Conservation (phyloP, 768 basidiomycete genomes). For the Russula earlei region DNA sequence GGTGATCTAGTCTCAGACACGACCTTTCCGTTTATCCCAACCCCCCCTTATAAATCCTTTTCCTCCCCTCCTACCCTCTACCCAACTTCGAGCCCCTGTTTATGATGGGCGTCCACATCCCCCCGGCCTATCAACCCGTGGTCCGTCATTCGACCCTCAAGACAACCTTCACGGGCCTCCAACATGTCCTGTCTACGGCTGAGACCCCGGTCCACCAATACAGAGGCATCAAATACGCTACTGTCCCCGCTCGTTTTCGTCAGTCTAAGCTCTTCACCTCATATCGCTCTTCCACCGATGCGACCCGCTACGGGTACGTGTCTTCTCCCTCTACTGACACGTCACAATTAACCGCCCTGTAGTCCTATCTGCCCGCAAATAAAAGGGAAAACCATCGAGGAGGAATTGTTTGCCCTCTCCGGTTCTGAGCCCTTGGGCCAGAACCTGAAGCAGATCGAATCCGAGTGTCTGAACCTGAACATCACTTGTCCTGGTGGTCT, state of each 20-base stretch:
- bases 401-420: slow-evolving; percentile 50
- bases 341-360: not conserved
- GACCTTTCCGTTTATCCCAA: too few relatives aligned
- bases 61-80: not conserved
- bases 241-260: slow-evolving; percentile 64
- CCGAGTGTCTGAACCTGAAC: slow-evolving; percentile 72
- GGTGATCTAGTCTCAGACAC: too few relatives aligned
- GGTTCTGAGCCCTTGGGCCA: slow-evolving; percentile 46
- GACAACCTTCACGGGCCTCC: slow-evolving; percentile 57
- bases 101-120: slow-evolving; percentile 10
- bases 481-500: slow-evolving; percentile 64
- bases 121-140: slow-evolving; percentile 21
- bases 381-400: slow-evolving; percentile 41
- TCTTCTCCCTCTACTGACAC: not conserved
- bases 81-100: not conserved
- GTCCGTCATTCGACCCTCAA: slow-evolving; percentile 47
- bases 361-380: slow-evolving; percentile 74
- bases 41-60: not conserved
- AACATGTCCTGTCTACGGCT: slow-evolving; percentile 49
- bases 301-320: slow-evolving; percentile 57
- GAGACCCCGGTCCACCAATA: slow-evolving; percentile 57
- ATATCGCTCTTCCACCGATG: slow-evolving; percentile 51
- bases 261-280: slow-evolving; percentile 54
- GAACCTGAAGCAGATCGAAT: slow-evolving; percentile 55
- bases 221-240: slow-evolving; percentile 70